Evolutionary conservation across 2,329 filamentous ascomycete genomes (phyloP), one percentile per base, ranked within the genome.

Genomic region (Ceratocystis ficicola): DNA sequence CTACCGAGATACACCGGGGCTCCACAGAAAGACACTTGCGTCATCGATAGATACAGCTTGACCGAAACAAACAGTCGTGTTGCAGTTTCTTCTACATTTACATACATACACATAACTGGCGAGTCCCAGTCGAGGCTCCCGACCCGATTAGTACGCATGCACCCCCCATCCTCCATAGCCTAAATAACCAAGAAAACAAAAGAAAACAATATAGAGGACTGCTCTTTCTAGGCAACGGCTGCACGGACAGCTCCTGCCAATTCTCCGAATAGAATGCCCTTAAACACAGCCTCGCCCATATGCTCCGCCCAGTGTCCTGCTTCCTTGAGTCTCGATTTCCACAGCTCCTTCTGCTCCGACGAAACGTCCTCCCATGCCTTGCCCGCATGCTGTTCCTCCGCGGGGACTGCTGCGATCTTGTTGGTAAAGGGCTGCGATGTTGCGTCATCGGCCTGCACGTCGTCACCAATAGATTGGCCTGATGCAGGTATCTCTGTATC

Each of bases 231-330:
- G 44, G 73, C 77, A 64, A 83, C 76, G 60, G 80, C 77, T 36
- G 76, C 77, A 4, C 84, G 82, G 17, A 88, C 83, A 63, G 80
- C 76, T 1, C 83, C 86, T 1, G 82, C 87, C 69, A 89, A 78
- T 75, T 90, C 83, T 22, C 85, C 83, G 75, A 95, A 95, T 69
- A 95, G 77, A 41, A 95, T 82, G 2, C 89, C 88, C 75, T 86
- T 85, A 70, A 95, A 81, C 36, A 94, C 83, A 8, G 79, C 80
- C 77, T 93, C 89, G 2, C 89, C 88, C 79, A 93, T 88, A 46
- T 83, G 80, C 72, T 86, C 85, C n/a, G 83, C 83, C 90, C 89
- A 95, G 69, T 90, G 83, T 0, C 90, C 90, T 0, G 88, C 86
- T 65, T 86, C 80, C 65, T 79, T 78, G 44, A 95, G 79, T 72